Conservation (phyloP, 176 grass and related monocot species). For the Raddia guianensis region DNA sequence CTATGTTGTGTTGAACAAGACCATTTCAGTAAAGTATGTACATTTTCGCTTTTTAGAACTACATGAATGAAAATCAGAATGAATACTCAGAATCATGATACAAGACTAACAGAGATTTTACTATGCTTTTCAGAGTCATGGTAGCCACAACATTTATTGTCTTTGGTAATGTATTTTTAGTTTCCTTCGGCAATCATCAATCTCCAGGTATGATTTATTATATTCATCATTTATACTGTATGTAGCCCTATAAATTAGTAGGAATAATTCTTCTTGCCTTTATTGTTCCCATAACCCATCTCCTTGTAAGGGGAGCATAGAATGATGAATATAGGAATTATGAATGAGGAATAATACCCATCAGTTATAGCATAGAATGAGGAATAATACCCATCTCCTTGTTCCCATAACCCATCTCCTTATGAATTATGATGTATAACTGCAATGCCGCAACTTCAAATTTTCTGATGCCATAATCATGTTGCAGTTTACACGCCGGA, state of each 20-base stretch:
- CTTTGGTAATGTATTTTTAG: slow-evolving; percentile 91
- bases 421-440: slow-evolving; percentile 4
- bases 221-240: slow-evolving; percentile 33
- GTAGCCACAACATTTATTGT: slow-evolving; percentile 95
- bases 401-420: background rate
- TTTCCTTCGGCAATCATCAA: slow-evolving; percentile 97
- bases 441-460: slow-evolving; percentile 13
- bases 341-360: too few relatives aligned
- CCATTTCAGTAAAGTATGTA: slow-evolving; percentile 82
- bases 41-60: slow-evolving; percentile 43
- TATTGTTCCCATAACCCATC: background rate
- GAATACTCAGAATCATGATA: slow-evolving; percentile 21
- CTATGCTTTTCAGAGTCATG: slow-evolving; percentile 77
- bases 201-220: slow-evolving; percentile 78
- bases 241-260: slow-evolving; percentile 12
- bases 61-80: slow-evolving; percentile 21
- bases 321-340: too few relatives aligned
- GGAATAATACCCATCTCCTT: too few relatives aligned
- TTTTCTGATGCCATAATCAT: slow-evolving; percentile 38
- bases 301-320: too few relatives aligned
- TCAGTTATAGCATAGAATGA: too few relatives aligned
- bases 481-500: slow-evolving; percentile 91
- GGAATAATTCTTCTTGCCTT: background rate
- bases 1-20: slow-evolving; percentile 95
- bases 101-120: slow-evolving; percentile 35